Evolutionary conservation across 1,284 basidiomycete genomes (phyloP).

Genomic region (Anthracocystis setariae): DNA sequence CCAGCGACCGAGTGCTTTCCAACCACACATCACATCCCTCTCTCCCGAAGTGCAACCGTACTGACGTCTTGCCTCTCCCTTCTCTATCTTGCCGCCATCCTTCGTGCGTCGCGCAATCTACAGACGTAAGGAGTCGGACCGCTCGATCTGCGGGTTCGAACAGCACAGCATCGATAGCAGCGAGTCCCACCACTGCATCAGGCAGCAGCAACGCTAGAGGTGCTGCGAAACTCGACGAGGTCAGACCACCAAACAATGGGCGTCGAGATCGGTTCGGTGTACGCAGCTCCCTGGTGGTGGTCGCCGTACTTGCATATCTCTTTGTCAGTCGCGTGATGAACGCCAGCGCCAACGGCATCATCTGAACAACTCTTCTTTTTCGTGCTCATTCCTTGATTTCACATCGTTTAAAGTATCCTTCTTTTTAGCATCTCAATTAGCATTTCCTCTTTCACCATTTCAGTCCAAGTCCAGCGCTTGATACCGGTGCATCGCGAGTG

Average conservation of each 20-base stretch:
- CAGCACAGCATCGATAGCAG: not conserved
- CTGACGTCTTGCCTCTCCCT: constrained; percentile 1
- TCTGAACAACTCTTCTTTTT: constrained; percentile 12
- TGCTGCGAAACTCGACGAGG: constrained; percentile 10
- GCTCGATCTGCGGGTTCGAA: not conserved
- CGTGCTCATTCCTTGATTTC: no score
- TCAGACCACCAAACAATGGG: constrained; percentile 15
- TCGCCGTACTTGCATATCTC: constrained; percentile 53
- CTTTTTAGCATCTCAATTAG: not conserved
- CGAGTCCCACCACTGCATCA: not conserved
- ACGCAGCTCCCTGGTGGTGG: constrained; percentile 46
- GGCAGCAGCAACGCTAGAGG: not conserved
- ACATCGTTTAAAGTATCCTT: no score
- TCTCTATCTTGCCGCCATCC: not conserved
- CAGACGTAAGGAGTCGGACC: constrained; percentile 25
- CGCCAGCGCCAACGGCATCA: constrained; percentile 40
- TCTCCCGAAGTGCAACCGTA: not conserved
- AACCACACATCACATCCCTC: constrained; percentile 8
- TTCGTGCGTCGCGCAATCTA: not conserved
- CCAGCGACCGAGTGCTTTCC: constrained; percentile 10
- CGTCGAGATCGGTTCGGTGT: constrained; percentile 40
- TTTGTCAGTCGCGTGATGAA: constrained; percentile 54
- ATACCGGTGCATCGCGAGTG: no score
- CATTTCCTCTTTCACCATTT: no score
- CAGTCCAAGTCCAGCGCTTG: no score